Base-by-base conservation (phyloP, 1,139 yeast species). In the Candida tetrigidarum region DNA sequence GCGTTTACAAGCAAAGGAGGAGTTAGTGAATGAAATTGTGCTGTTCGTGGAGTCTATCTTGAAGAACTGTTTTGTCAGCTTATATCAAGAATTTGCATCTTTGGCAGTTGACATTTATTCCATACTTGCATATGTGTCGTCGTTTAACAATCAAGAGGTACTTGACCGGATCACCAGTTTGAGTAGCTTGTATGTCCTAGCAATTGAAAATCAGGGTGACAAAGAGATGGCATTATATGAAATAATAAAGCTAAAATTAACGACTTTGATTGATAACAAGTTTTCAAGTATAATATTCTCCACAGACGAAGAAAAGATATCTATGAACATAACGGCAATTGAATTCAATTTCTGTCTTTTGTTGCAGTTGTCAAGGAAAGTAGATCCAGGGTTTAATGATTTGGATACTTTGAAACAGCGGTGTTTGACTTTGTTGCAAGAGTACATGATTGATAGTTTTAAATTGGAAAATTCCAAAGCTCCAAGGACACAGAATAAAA, bases 1-100 rank as follows among this genome's bases (percentile, higher is more conserved):
- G 19, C 62, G 66, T 39, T 42, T 67, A 2, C 58, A 58, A 43
- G 52, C 59, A 9, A 67, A 66, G 39, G 42, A 50, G 2, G 58
- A 59, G 32, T 50, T 72, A 6, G 53, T 52, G 5, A 53, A 58
- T 2, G 56, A 59, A 3, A 51, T 72, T 2, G 33, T 62, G 2
- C 43, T 41, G 0, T 66, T 74, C 29, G 55, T 64, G 3, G 47
- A 52, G 7, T 57, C 55, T 3, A 49, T 71, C 5, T 45, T 61
- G 26, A 49, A 52, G 3, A 48, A 53, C n/a, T 69, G 78, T 46
- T 71, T 68, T 50, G 46, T 60, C 42, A 55, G 67, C 2, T 60
- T 74, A n/a, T 66, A 62, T 45, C 54, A 56, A 25, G 74, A 67
- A n/a, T 46, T 72, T 18, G 48, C 65, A 8, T 64, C 73, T 1